Base-by-base conservation (phyloP, 2,329 filamentous ascomycete species). In the Ophiobolus disseminans region DNA sequence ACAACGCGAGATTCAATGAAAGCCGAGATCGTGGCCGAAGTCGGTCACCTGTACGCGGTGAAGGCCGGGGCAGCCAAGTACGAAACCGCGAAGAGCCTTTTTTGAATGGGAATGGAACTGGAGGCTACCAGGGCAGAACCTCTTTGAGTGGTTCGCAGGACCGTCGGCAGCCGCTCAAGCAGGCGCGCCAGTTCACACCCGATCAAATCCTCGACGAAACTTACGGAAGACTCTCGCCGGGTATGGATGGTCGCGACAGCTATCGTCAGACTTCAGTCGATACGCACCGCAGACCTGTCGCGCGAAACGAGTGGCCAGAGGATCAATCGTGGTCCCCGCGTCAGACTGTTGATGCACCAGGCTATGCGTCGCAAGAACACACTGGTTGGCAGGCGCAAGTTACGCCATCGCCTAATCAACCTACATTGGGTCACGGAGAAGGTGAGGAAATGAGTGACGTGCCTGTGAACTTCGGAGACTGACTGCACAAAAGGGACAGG, bases 161-260 rank as follows among this genome's bases (percentile, higher is more conserved):
- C 11, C 19, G 17, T 5, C 17, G 28, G 13, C 19, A 22, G n/a
- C 19, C 17, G 11, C 28, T 41, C 5, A 5, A 13, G 16, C 26
- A 41, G 3, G 39, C 39, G 5, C 39, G 39, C 10, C 28, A 41
- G 39, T 32, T n/a, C 20, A 41, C 39, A 16, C 39, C 39, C 10
- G 39, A 41, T 23, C 39, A 41, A 13, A 41, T 41, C 11, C 14
- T 41, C 2, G 39, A 41, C 8, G 39, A 41, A 20, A 41, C 39
- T 9, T 10, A 13, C 20, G 39, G 39, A 16, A 30, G 39, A 23
- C 23, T 40, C 6, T 28, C 37, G 2, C 23, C 37, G 2, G 37
- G 37, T 3, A 19, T 22, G 8, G 30, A 7, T 32, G 9, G 16
- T 14, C 30, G 2, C 3, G 9, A 3, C 8, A 7, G 16, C 10